Conservation (phyloP, 2,329 filamentous ascomycete genomes). For the Monosporascus sp. region DNA sequence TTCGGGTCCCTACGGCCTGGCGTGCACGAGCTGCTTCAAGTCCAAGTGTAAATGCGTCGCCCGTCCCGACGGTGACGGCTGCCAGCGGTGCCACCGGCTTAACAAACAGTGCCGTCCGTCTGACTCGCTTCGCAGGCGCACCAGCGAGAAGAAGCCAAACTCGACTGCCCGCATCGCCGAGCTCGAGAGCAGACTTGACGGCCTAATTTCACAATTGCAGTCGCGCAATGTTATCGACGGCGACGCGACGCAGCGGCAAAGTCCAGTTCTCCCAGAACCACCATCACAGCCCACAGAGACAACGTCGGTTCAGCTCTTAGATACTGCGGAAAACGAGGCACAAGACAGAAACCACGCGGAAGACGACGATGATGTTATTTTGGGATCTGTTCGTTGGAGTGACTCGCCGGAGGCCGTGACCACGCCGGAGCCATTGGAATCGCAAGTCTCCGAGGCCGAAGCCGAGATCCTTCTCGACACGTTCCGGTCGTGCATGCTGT, state of each 20-base stretch:
- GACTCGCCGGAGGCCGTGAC: too few species aligned
- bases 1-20: slow-evolving; percentile 15
- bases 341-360: too few species aligned
- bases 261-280: too few species aligned
- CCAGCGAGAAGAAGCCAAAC: slow-evolving; percentile 18
- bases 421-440: too few species aligned
- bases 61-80: slow-evolving; percentile 11
- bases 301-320: too few species aligned
- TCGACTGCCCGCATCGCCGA: slow-evolving; percentile 28
- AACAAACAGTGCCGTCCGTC: slow-evolving; percentile 29
- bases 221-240: slow-evolving; percentile 2
- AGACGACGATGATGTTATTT: too few species aligned
- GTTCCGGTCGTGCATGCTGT: slow-evolving; percentile 30
- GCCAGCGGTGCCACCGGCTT: slow-evolving; percentile 28
- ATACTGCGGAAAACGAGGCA: too few species aligned
- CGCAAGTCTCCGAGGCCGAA: too few species aligned
- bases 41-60: slow-evolving; percentile 18
- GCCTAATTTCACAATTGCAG: slow-evolving; percentile 26
- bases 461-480: slow-evolving; percentile 9
- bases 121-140: slow-evolving; percentile 27
- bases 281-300: too few species aligned
- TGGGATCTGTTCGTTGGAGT: too few species aligned
- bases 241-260: too few species aligned
- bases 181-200: slow-evolving; percentile 29
- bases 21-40: slow-evolving; percentile 19